Percentiles rank a stretch among this genome's conserved stretches.
Conservation (phyloP, 768 basidiomycete species). For the Royoungia palumana region DNA sequence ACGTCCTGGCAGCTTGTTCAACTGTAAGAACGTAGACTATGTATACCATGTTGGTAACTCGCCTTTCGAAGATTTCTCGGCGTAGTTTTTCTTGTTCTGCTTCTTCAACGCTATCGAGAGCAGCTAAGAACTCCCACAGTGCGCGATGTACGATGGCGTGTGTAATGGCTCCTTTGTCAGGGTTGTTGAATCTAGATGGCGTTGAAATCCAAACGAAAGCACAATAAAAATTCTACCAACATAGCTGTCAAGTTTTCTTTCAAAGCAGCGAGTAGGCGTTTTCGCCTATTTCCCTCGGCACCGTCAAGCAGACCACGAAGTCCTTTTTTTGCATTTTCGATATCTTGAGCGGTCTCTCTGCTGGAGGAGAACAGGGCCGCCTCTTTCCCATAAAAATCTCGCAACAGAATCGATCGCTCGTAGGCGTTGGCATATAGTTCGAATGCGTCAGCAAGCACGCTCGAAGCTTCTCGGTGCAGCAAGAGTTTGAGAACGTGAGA, state of each 20-base stretch:
- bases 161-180: constrained; percentile 84
- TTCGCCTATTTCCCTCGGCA: constrained; percentile 58
- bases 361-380: constrained; percentile 63
- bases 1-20: constrained; percentile 70
- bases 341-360: constrained; percentile 56
- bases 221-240: constrained; percentile 41
- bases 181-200: constrained; percentile 75
- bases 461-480: constrained; percentile 80
- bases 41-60: background rate
- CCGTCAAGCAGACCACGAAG: constrained; percentile 66
- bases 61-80: constrained; percentile 81
- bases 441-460: constrained; percentile 83
- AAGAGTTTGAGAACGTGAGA: constrained; percentile 72
- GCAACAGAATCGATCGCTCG: constrained; percentile 74
- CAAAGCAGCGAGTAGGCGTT: constrained; percentile 61
- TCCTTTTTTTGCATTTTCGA: constrained; percentile 62
- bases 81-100: constrained; percentile 70
- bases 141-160: constrained; percentile 87
- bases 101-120: constrained; percentile 52
- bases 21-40: background rate
- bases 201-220: background rate
- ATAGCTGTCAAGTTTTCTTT: constrained; percentile 74
- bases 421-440: constrained; percentile 85
- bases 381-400: constrained; percentile 92
- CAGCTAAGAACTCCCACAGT: constrained; percentile 79